Evolutionary conservation across 352 stramenopile genomes (phyloP), one percentile per base, ranked within the genome.

Genomic region (Pythium dissimile): DNA sequence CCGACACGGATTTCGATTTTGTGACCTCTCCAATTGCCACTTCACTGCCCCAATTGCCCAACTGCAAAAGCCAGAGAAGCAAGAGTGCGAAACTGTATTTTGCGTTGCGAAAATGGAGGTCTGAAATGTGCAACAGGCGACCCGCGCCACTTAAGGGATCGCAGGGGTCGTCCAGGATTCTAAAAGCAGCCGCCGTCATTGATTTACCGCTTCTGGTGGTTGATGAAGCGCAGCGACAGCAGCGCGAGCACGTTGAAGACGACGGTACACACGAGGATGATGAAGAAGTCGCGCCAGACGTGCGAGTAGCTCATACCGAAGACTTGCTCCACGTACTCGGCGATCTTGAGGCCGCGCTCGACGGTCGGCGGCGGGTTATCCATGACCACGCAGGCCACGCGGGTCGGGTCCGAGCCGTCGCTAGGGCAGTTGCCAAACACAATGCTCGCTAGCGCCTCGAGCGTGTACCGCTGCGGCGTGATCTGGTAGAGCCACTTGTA

Each of bases 401-500:
- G 51, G 5, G 13, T 43, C 38, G 28, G 1, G 39, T 59, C 51
- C 27, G 37, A 30, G 51, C 31, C 31, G 37, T 76, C 67, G 44
- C 27, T 34, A 57, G 76, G 27, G 43, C 66, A 74, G 20, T 71
- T 55, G 38, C 58, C 66, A 42, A 74, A 71, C 13, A 71, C 64
- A 18, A 44, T 58, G 21, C 30, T 48, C 8, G 59, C 48, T 11
- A 79, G 45, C 12, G 72, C 27, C 44, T 68, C 46, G 55, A 75
- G 61, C 42, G 46, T 60, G 51, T 77, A 77, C 3, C 63, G 60
- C 30, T 64, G 69, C n/a, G 67, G 67, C 23, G 58, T 72, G 64
- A 77, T 72, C 9, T 38, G 44, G 59, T 77, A 76, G 43, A 79
- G 61, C 71, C 67, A 79, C 31, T 72, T 72, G 58, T 75, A 77